These are phyloP conservation scores for Rhodofomes roseus DNA, from an alignment of 1,284 basidiomycete species.

Conservation along the genomic window DNA sequence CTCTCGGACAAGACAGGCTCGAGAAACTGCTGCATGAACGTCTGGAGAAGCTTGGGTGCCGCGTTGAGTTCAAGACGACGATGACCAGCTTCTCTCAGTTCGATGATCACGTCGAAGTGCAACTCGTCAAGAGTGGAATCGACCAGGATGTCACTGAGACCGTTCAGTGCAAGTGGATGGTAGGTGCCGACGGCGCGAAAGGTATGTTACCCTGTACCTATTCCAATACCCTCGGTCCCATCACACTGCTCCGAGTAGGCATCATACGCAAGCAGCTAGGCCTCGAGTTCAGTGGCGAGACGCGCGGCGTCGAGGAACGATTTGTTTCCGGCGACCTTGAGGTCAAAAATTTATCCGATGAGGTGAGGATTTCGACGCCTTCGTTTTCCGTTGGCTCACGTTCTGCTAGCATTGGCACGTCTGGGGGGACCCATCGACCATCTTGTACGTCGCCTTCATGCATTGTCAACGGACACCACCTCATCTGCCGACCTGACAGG, in stretches of 20 bases:
- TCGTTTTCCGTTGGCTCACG: not conserved
- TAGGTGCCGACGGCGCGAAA: constrained; percentile 35
- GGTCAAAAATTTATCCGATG: constrained; percentile 21
- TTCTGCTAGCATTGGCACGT: constrained; percentile 26
- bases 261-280: constrained; percentile 26
- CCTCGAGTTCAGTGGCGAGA: constrained; percentile 30
- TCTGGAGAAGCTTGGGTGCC: constrained; percentile 19
- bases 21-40: constrained; percentile 26
- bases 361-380: constrained; percentile 13
- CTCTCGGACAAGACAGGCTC: constrained; percentile 25
- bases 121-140: constrained; percentile 7
- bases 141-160: constrained; percentile 6
- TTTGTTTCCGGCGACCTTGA: constrained; percentile 30
- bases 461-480: not conserved
- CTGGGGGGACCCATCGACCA: constrained; percentile 20
- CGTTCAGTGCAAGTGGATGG: constrained; percentile 20
- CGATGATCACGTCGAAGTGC: constrained; percentile 17
- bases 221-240: not conserved
- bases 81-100: constrained; percentile 23
- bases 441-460: constrained; percentile 6
- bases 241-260: constrained; percentile 15
- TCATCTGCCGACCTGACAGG: not conserved
- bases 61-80: constrained; percentile 28
- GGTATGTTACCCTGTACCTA: constrained; percentile 14
- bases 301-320: constrained; percentile 19